Evolutionary conservation across 2,329 filamentous ascomycete species (phyloP), one percentile per base, ranked within the genome.

Genomic region (Fusarium fracticaudum): DNA sequence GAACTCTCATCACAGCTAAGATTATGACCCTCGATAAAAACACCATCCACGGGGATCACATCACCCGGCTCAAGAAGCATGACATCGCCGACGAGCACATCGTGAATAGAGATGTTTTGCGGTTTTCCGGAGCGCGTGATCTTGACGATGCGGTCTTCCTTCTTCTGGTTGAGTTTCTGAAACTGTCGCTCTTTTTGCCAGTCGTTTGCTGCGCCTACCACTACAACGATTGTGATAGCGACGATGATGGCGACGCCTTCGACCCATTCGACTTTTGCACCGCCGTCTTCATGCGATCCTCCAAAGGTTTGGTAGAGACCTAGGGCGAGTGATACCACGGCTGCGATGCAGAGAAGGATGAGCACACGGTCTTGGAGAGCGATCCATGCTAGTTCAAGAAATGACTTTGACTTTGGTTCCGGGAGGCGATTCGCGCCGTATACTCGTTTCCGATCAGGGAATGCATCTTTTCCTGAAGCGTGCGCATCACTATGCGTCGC

Each of bases 1-100:
- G 91, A 93, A 9, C 91, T 93, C 78, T 94, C 92, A 74, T 94
- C 92, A 76, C 91, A 94, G 79, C 91, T 85, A 33, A 86, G 74
- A 15, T 82, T 82, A 60, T 86, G 83, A 2, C 85, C 85, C 15
- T 86, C 84, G 69, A 94, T 91, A 64, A 93, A 88, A 51, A 93
- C 86, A 13, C 92, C 92, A 76, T 94, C 92, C 3, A 91, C 91
- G 0, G 92, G 91, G 44, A 93, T 87, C 45, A 93, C 85, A 76
- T 94, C 92, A 62, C 92, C 92, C 1, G 91, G 90, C 68, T 92
- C 90, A 3, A 94, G 83, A 77, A 92, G 87, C 66, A 94, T 85
- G 5, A 94, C 86, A 76, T 94, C 92, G 43, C 92, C 92, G 10
- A 92, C 92, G 45, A 92, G 86, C 45, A 94, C 85, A 69, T 93